A percentile compares a stretch with the other conserved stretches of the same genome.
phyloP scores from a whole-genome alignment of 2,329 filamentous ascomycete species.

The Paecilomyces sp. region DNA sequence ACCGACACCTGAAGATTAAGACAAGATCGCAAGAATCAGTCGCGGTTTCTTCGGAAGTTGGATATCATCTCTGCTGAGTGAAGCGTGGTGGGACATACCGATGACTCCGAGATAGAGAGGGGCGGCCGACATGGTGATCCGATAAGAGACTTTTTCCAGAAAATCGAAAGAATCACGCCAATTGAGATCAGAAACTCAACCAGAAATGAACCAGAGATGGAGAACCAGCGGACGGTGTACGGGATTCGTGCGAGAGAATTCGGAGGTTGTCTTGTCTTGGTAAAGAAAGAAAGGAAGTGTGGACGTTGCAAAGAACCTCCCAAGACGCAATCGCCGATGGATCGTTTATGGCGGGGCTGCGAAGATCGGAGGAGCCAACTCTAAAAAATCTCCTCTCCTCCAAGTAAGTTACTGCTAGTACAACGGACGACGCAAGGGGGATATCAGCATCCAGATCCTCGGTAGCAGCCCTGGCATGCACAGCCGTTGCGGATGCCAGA shows the following conservation, averaged over 20 bases:
- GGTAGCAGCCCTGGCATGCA: not conserved
- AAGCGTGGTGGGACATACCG: slow-evolving; percentile 18
- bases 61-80: not conserved
- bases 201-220: not conserved
- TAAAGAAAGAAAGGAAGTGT: not conserved
- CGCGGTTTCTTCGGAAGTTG: not conserved
- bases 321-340: not conserved
- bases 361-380: slow-evolving; percentile 1
- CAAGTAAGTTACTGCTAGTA: not conserved
- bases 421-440: not conserved
- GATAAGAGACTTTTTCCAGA: not conserved
- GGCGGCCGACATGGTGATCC: slow-evolving; percentile 22
- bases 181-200: not conserved
- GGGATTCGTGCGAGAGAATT: not conserved
- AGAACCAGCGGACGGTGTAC: not conserved
- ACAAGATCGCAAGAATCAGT: not conserved
- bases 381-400: not conserved
- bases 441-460: not conserved
- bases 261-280: not conserved
- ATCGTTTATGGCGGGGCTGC: slow-evolving; percentile 1
- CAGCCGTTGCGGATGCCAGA: not conserved
- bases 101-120: slow-evolving; percentile 37
- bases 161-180: not conserved
- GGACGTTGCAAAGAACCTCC: not conserved
- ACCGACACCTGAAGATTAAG: slow-evolving; percentile 67